Conservation (phyloP, 140 eudicot genomes). For the Erigeron philadelphicus region DNA sequence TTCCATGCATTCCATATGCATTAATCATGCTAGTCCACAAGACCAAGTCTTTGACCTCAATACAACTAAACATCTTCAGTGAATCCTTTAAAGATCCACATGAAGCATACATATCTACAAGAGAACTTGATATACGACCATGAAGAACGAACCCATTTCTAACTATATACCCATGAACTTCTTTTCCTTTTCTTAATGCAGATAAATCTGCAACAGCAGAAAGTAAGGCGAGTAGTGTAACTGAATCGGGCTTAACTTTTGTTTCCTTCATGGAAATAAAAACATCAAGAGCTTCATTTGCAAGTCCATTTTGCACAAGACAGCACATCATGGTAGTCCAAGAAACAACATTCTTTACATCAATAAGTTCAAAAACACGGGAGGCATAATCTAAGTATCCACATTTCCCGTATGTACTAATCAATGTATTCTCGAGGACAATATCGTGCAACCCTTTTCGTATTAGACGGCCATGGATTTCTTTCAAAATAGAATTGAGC, state of each 20-base stretch:
- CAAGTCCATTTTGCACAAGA: slow-evolving; percentile 46
- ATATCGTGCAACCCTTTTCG: slow-evolving; percentile 47
- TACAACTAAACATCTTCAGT: slow-evolving; percentile 36
- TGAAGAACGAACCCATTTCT: slow-evolving; percentile 41
- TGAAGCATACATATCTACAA: slow-evolving; percentile 69
- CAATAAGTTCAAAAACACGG: slow-evolving; percentile 35
- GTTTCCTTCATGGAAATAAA: slow-evolving; percentile 43
- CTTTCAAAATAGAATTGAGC: slow-evolving; percentile 43
- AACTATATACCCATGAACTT: slow-evolving; percentile 59
- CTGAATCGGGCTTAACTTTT: slow-evolving; percentile 45
- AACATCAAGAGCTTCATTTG: slow-evolving; percentile 53
- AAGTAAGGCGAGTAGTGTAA: slow-evolving; percentile 46
- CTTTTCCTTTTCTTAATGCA: slow-evolving; percentile 69
- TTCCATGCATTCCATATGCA: slow-evolving; percentile 79
- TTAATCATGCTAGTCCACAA: slow-evolving; percentile 73
- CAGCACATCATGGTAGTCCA: slow-evolving; percentile 73
- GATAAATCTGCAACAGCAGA: slow-evolving; percentile 61
- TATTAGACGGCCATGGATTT: slow-evolving; percentile 46
- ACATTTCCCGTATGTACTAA: slow-evolving; percentile 56
- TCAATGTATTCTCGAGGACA: slow-evolving; percentile 43
- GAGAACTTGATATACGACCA: slow-evolving; percentile 59
- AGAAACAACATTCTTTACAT: slow-evolving; percentile 59
- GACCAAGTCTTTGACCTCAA: slow-evolving; percentile 45
- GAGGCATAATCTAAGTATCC: slow-evolving; percentile 43
- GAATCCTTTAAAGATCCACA: slow-evolving; percentile 64